phyloP scores from a whole-genome alignment of 176 grass and related monocot genomes.

The Microstegium vimineum region DNA sequence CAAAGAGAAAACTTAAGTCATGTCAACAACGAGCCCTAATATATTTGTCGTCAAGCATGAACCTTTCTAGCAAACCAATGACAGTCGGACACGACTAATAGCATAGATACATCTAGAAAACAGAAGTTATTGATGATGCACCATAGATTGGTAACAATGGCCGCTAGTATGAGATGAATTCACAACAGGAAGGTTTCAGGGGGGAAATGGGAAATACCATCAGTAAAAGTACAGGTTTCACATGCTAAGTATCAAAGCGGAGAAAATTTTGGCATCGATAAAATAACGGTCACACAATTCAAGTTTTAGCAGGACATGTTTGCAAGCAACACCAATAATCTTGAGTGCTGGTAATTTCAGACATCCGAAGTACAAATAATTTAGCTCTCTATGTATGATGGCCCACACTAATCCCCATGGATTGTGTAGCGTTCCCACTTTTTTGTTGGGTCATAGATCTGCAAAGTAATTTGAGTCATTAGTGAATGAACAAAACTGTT shows the following conservation, averaged over 20 bases:
- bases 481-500: not conserved
- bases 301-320: not conserved
- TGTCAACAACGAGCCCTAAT: not conserved
- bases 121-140: not conserved
- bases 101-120: not conserved
- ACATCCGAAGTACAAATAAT: conserved; percentile 3
- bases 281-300: not conserved
- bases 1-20: not conserved
- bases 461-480: conserved; percentile 22
- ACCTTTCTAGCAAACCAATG: not conserved
- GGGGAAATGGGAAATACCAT: not conserved
- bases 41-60: not conserved
- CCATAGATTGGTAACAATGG: not conserved
- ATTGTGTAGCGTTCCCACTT: conserved; percentile 99
- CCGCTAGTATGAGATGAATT: not conserved
- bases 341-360: not conserved
- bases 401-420: conserved; percentile 67
- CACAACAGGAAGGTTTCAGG: not conserved
- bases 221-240: not conserved
- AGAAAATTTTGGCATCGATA: not conserved
- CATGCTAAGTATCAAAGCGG: not conserved
- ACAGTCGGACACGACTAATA: not conserved
- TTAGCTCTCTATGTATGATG: not conserved
- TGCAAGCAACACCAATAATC: not conserved
- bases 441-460: conserved; percentile 98